Percentiles rank a stretch among this genome's conserved stretches.
phyloP scores from a whole-genome alignment of 495 filamentous ascomycete species.

The Penicillium canariense region DNA sequence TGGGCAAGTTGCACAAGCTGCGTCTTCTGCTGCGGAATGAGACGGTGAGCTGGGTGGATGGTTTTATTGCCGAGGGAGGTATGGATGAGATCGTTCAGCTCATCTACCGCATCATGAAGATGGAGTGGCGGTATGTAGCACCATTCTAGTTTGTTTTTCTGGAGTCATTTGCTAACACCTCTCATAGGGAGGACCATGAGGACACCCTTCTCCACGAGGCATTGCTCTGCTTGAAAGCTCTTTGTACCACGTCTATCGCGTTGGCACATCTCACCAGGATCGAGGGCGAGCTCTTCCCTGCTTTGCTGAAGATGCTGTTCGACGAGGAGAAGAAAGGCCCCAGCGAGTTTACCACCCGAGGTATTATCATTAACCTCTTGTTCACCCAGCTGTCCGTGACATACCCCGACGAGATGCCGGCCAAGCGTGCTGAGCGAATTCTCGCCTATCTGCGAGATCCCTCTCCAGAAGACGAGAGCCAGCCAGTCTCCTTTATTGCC shows the following conservation, averaged over 20 bases:
- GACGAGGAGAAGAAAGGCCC: constrained; percentile 97
- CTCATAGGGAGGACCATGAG: constrained; percentile 88
- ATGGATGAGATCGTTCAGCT: constrained; percentile 89
- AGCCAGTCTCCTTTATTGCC: constrained; percentile 80
- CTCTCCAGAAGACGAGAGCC: constrained; percentile 65
- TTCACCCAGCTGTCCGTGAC: constrained; percentile 76
- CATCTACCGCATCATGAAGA: constrained; percentile 83
- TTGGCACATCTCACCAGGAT: constrained; percentile 77
- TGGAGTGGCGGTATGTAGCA: constrained; percentile 85
- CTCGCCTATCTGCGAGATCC: constrained; percentile 81
- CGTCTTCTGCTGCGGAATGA: constrained; percentile 89
- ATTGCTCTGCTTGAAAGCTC: constrained; percentile 87
- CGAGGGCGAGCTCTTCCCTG: constrained; percentile 79
- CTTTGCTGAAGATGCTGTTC: constrained; percentile 83
- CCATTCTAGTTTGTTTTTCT: neutral
- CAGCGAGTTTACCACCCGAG: constrained; percentile 89
- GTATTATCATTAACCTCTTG: constrained; percentile 79
- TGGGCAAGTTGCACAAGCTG: constrained; percentile 92
- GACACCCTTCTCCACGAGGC: constrained; percentile 90
- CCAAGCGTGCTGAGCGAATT: constrained; percentile 62
- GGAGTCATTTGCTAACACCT: constrained; percentile 10
- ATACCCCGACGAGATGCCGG: constrained; percentile 45
- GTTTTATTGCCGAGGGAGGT: constrained; percentile 82
- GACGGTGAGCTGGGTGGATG: constrained; percentile 90
- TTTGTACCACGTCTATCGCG: constrained; percentile 86